Conservation (phyloP, 1,284 basidiomycete species). For the Apiotrichum gamsii region DNA sequence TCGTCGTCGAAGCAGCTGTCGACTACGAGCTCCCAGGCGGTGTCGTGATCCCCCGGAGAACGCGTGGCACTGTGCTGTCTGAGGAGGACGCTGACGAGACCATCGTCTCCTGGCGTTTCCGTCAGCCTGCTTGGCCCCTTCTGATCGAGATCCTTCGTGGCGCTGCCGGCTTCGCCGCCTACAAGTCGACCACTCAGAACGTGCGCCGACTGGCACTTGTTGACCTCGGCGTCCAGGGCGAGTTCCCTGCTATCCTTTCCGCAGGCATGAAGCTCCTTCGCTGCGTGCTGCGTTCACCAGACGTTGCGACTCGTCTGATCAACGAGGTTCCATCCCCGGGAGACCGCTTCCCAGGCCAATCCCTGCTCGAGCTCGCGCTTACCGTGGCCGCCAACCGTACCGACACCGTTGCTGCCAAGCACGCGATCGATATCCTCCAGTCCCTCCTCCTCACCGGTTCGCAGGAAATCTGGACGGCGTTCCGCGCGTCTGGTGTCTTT, state of each 20-base stretch:
- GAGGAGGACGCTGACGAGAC: conserved; percentile 7
- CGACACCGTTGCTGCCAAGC: conserved; percentile 13
- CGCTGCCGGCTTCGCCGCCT: conserved; percentile 21
- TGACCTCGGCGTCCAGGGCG: conserved; percentile 28
- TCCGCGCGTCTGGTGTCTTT: conserved; percentile 37
- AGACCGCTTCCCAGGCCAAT: conserved; percentile 15
- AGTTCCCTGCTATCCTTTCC: conserved; percentile 20
- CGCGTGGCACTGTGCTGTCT: conserved; percentile 23
- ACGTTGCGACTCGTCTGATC: conserved; percentile 6
- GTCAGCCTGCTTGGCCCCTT: conserved; percentile 28
- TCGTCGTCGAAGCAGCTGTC: conserved; percentile 22
- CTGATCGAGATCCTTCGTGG: conserved; percentile 34
- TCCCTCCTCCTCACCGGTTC: conserved; percentile 26
- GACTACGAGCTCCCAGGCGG: conserved; percentile 36
- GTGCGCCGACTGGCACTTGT: conserved; percentile 21
- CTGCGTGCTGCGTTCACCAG: conserved; percentile 23
- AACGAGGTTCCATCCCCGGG: neutral
- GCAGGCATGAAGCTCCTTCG: conserved; percentile 30
- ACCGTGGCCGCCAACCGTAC: conserved; percentile 12
- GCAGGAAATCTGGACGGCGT: conserved; percentile 26
- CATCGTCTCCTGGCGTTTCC: conserved; percentile 26
- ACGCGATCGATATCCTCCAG: conserved; percentile 33
- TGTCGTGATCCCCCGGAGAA: conserved; percentile 21
- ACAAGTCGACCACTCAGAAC: conserved; percentile 4
- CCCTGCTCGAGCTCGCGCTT: conserved; percentile 29